These are phyloP conservation scores for Selaginella moellendorffii DNA, from an alignment of 75 land plant genomes.

Conservation along the genomic window DNA sequence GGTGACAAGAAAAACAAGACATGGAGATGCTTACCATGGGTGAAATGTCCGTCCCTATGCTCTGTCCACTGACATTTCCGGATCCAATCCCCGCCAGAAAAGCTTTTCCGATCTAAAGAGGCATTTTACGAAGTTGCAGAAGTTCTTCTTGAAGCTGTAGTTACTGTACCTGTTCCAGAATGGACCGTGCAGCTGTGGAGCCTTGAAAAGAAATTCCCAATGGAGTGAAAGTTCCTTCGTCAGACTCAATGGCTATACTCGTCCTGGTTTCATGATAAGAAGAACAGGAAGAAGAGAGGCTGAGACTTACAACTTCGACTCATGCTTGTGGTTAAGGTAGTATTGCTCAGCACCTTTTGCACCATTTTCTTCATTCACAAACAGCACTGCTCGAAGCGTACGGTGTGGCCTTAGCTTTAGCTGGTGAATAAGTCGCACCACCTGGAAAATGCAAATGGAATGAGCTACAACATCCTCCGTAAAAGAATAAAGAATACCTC, in stretches of 20 bases:
- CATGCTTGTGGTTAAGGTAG: conserved; percentile 12
- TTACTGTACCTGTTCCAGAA: conserved; percentile 11
- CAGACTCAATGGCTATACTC: conserved; percentile 29
- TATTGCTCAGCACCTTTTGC: conserved; percentile 20
- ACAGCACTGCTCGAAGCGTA: conserved; percentile 27
- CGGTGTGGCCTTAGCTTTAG: conserved; percentile 16
- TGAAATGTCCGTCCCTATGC: conserved; percentile 19
- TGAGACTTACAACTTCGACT: conserved; percentile 11
- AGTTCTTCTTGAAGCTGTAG: no score
- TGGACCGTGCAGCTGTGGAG: conserved; percentile 14
- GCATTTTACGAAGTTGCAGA: no score
- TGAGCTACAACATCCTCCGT: no score
- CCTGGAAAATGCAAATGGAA: conserved; percentile 4
- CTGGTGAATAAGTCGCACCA: conserved; percentile 6
- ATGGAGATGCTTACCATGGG: conserved; percentile 11
- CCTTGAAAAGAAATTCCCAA: conserved; percentile 23
- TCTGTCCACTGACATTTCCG: conserved; percentile 23
- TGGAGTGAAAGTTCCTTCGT: conserved; percentile 29
- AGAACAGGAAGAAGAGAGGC: neutral
- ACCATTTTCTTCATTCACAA: conserved; percentile 30
- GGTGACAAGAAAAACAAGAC: neutral
- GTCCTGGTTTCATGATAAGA: conserved; percentile 3
- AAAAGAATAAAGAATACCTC: no score
- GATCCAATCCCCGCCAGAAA: conserved; percentile 22
- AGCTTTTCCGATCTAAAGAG: conserved; percentile 16